Base-by-base conservation (phyloP, 495 filamentous ascomycete genomes). In the Alectoria sarmentosa region DNA sequence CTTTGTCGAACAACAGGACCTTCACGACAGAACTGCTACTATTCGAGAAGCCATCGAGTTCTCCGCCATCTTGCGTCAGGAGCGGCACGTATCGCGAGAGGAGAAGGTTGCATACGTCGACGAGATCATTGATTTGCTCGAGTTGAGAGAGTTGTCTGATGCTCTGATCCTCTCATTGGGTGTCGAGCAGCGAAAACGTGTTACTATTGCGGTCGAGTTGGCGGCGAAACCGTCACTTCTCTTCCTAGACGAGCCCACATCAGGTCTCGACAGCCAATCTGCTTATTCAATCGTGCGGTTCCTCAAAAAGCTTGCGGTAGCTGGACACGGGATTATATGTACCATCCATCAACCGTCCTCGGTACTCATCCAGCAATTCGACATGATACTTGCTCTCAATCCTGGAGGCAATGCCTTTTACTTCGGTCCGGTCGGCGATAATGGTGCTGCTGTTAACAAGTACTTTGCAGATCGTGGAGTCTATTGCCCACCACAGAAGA, bases 201-300 rank as follows among this genome's bases (percentile, higher is more conserved):
- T 96, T 4, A 96, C 92, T 3, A 96, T 98, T 63, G 92, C 89
- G 62, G 93, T 98, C 8, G 93, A 98, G 72, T 76, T 98, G 2
- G 92, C 90, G 4, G 91, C 92, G 8, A 92, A 92, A 70, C 93
- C 92, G 0, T 86, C 84, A 0, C 77, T 95, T 34, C 79, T 94
- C 10, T 94, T 94, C 81, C 77, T 94, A 26, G 90, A 94, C 67
- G 89, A 93, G 69, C 89, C 89, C 1, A 90, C 88, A 8, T 87
- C 85, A 59, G 92, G 92, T 61, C 82, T 97, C 6, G 92, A 97
- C 74, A 87, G 85, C 34, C 90, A 96, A 69, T 88, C 88, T 1
- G 92, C 92, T 0, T 89, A 82, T 72, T 90, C 86, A 0, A 93
- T 96, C 67, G 83, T 96, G 11, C 81, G 86, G 17, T 95, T 96